Evolutionary conservation across 345 rosid genomes (phyloP).

Genomic region (Pistacia atlantica): DNA sequence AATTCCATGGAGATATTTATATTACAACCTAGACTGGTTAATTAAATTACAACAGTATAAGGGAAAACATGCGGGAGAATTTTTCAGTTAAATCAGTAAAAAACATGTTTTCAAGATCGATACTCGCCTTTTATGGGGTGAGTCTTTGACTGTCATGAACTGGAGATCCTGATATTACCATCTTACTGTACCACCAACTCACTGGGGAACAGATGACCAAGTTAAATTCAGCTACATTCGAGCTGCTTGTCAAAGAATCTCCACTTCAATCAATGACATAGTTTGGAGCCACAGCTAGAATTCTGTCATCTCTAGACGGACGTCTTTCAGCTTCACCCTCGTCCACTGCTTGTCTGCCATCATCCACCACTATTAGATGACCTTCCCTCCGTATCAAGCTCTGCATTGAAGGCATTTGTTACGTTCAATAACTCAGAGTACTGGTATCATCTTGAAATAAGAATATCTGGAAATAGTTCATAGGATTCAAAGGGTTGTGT

Average conservation of each 20-base stretch:
- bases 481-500: background rate
- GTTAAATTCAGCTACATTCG: background rate
- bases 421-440: background rate
- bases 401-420: constrained; percentile 40
- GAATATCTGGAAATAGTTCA: background rate
- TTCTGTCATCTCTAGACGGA: constrained; percentile 68
- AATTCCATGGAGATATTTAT: background rate
- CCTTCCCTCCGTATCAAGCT: constrained; percentile 90
- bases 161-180: background rate
- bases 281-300: constrained; percentile 88
- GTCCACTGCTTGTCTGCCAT: constrained; percentile 52
- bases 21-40: background rate
- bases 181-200: background rate
- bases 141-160: background rate
- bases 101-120: too few relatives aligned
- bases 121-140: too few relatives aligned
- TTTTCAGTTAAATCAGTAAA: too few relatives aligned
- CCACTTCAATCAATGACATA: constrained; percentile 64
- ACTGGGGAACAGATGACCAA: background rate
- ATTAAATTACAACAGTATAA: background rate
- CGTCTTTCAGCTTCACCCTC: constrained; percentile 48
- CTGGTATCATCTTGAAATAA: background rate
- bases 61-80: background rate
- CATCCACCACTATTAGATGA: constrained; percentile 76
- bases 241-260: background rate